A percentile compares a stretch with the other conserved stretches of the same genome.
phyloP scores from a whole-genome alignment of 192 early-diverging fungal genomes.

The Backusella liffmaniae region DNA sequence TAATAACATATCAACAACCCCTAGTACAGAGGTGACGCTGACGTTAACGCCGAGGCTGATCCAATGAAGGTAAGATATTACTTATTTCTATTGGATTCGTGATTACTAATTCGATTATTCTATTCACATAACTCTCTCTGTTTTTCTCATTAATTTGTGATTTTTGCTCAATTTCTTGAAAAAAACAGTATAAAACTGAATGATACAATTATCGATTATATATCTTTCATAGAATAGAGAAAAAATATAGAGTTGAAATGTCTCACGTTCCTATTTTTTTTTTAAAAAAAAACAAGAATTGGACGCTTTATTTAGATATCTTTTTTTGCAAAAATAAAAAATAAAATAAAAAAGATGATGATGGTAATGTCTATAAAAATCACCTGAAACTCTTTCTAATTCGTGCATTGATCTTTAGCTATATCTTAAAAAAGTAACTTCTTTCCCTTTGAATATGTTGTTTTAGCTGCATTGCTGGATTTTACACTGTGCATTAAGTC shows the following conservation, averaged over 20 bases:
- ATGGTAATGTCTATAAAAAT: not conserved
- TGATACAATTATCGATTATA: not conserved
- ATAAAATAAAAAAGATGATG: not conserved
- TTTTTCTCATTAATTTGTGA: too few species aligned
- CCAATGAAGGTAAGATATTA: too few species aligned
- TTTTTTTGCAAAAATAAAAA: not conserved
- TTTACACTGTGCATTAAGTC: not conserved
- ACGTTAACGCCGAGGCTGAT: too few species aligned
- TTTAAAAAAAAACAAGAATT: not conserved
- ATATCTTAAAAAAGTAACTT: too few species aligned
- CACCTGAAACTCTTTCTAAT: not conserved
- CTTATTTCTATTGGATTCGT: too few species aligned
- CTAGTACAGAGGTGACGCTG: too few species aligned
- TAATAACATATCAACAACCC: too few species aligned
- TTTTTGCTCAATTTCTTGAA: too few species aligned
- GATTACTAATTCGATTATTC: too few species aligned
- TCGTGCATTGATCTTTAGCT: not conserved
- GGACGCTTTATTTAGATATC: not conserved
- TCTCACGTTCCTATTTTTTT: not conserved
- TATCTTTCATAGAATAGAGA: not conserved
- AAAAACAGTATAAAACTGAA: too few species aligned
- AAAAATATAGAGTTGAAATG: not conserved
- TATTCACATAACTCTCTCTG: too few species aligned
- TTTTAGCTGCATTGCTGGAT: not conserved
- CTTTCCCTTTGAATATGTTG: too few species aligned